A percentile compares a stretch with the other conserved stretches of the same genome.
Conservation (phyloP, 345 rosid genomes). For the Eutrema japonicum region DNA sequence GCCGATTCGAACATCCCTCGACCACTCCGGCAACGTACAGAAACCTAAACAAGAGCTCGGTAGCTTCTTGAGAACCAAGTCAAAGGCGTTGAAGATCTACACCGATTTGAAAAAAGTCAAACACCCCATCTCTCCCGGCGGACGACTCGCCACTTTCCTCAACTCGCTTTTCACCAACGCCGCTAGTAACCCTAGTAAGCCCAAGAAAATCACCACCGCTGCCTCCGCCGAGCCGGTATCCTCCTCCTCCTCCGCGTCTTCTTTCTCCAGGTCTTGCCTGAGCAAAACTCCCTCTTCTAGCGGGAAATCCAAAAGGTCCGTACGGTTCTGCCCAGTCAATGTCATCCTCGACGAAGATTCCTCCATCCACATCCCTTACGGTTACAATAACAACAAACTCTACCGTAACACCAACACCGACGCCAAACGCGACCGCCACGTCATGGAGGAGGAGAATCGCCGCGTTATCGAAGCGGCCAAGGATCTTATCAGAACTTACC, state of each 20-base stretch:
- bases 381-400: slow-evolving; percentile 50
- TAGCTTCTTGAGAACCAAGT: slow-evolving; percentile 64
- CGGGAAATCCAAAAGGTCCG: slow-evolving; percentile 62
- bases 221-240: slow-evolving; percentile 24
- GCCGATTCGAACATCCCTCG: slow-evolving; percentile 58
- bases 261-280: slow-evolving; percentile 84
- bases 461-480: slow-evolving; percentile 72
- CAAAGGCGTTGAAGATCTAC: slow-evolving; percentile 84
- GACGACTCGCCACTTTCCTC: slow-evolving; percentile 71
- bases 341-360: slow-evolving; percentile 78
- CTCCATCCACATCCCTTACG: slow-evolving; percentile 48
- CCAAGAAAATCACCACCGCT: slow-evolving; percentile 40
- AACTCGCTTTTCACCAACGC: slow-evolving; percentile 69
- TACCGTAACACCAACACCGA: slow-evolving; percentile 15
- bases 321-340: slow-evolving; percentile 77
- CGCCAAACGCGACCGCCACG: slow-evolving; percentile 31
- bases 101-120: slow-evolving; percentile 78
- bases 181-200: slow-evolving; percentile 53
- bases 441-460: slow-evolving; percentile 57
- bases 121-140: slow-evolving; percentile 93
- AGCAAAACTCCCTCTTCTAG: slow-evolving; percentile 62
- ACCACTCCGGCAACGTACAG: slow-evolving; percentile 32
- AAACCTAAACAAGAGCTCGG: slow-evolving; percentile 51
- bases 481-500: slow-evolving; percentile 67
- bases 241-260: slow-evolving; percentile 67